Percentiles rank a stretch among this genome's conserved stretches.
Conservation (phyloP, 2,329 filamentous ascomycete species). For the Atkinsonella texensis region DNA sequence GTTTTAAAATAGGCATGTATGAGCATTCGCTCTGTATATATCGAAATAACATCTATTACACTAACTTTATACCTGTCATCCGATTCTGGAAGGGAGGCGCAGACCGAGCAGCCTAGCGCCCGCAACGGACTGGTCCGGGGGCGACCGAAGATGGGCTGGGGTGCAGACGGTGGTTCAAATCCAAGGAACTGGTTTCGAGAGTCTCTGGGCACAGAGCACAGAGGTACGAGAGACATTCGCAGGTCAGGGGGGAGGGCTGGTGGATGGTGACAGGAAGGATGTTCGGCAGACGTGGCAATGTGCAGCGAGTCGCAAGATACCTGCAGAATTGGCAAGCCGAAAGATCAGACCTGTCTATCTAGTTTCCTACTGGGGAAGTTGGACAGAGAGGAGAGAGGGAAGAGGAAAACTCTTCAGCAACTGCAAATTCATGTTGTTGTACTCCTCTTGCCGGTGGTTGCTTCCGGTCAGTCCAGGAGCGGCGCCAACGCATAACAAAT, state of each 20-base stretch:
- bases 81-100: not conserved
- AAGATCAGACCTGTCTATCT: not conserved
- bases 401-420: not conserved
- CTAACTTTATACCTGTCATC: not conserved
- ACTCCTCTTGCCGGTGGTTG: no score
- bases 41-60: not conserved
- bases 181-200: not conserved
- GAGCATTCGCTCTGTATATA: not conserved
- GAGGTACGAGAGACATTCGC: not conserved
- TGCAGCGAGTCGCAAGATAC: not conserved
- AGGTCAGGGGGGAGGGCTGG: not conserved
- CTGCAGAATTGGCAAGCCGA: not conserved
- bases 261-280: not conserved
- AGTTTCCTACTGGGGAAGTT: not conserved
- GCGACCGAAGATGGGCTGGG: not conserved
- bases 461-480: no score
- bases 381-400: not conserved
- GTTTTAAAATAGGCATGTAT: not conserved
- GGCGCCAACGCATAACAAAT: no score
- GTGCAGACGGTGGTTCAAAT: not conserved
- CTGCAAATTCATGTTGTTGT: not conserved
- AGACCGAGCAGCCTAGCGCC: not conserved
- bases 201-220: not conserved
- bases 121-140: not conserved
- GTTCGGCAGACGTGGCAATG: not conserved